A percentile compares a stretch with the other conserved stretches of the same genome.
These are phyloP conservation scores for Leersia perrieri DNA, from an alignment of 176 grass and related monocot species.

Conservation along the genomic window DNA sequence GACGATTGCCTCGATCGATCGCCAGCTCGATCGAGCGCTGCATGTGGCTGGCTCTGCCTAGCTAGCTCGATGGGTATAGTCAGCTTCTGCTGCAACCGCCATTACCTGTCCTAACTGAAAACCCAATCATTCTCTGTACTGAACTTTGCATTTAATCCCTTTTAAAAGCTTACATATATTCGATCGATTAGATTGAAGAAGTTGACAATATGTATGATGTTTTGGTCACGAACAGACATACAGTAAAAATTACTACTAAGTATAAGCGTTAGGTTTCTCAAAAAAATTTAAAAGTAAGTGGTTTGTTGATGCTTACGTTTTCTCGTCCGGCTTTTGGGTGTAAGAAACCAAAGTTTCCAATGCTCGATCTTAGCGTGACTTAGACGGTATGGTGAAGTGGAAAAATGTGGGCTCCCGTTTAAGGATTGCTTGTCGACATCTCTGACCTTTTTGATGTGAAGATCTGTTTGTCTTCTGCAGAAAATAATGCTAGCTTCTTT, in stretches of 20 bases:
- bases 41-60: slow-evolving; percentile 41
- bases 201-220: too few species aligned
- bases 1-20: neutral
- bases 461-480: slow-evolving; percentile 21
- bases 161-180: neutral
- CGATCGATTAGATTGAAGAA: too few species aligned
- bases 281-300: too few species aligned
- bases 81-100: slow-evolving; percentile 12
- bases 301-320: neutral
- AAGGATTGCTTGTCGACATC: slow-evolving; percentile 21
- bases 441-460: slow-evolving; percentile 24
- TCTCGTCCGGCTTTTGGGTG: neutral
- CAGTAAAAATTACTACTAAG: too few species aligned
- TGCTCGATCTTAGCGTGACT: slow-evolving; percentile 25
- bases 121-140: neutral
- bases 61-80: neutral
- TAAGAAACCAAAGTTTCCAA: slow-evolving; percentile 16
- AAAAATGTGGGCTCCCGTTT: slow-evolving; percentile 26
- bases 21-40: slow-evolving; percentile 28
- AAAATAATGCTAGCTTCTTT: neutral
- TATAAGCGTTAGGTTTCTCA: too few species aligned
- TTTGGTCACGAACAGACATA: neutral
- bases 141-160: neutral
- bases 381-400: slow-evolving; percentile 34
- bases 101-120: neutral